Base-by-base conservation (phyloP, 176 grass and related monocot species). In the Oryza brachyantha region DNA sequence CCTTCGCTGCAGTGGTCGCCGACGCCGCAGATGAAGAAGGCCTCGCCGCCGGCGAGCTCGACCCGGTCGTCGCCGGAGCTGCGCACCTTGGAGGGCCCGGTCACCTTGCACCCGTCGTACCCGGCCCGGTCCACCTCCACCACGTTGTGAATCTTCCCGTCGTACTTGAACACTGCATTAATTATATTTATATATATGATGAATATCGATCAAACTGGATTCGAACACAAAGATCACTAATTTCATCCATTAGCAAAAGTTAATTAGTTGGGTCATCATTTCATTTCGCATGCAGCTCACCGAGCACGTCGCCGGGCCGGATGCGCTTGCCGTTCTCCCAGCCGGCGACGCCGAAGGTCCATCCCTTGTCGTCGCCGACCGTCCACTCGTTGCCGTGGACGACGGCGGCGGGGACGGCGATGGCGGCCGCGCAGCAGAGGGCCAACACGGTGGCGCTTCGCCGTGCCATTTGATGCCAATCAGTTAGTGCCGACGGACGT, bases 311-410 rank as follows among this genome's bases (percentile, higher is more conserved):
- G 45, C 84, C 70, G 3, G 64, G 32, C 9, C 7, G 57, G 41
- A 91, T 73, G 70, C 22, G 46, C 80, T 67, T 87, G 31, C 75
- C 70, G 0, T 12, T 57, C 31, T 64, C n/a, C 80, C 84, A 80
- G 7, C 41, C 41, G 3, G 28, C 28, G 60, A 77, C 0, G n/a
- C 45, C 66, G 35, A 80, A 76, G 31, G 26, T 76, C 88, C 88
- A 91, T 16, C 80, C 31, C 31, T 32, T 32, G 31, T 4, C 31
- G 31, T 32, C 31, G 31, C 31, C 31, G 31, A 32, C 31, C 31
- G 31, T 32, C 31, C 31, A 32, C 31, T 32, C 31, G 3, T 32
- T 32, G 31, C 31, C 31, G 31, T 32, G 31, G 31, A 32, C 31
- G 31, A 32, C 31, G 31, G 31, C 31, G 31, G 4, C 1, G 31